Conservation (phyloP, 495 filamentous ascomycete genomes). For the Sabuloglossum arenarium region DNA sequence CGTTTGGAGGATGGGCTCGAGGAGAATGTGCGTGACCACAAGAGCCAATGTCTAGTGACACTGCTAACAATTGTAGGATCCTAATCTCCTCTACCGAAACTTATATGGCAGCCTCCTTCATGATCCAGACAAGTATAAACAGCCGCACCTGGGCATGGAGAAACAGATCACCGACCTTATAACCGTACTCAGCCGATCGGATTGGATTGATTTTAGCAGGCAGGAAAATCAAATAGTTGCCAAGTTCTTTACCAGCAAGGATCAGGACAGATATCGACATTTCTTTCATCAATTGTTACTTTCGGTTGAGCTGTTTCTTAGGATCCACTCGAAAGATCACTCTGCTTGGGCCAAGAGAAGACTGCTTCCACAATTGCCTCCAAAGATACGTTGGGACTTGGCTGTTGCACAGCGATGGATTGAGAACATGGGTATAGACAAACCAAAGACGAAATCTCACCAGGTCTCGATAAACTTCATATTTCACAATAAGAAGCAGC, state of each 20-base stretch:
- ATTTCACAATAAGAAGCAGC: conserved; percentile 37
- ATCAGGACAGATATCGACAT: conserved; percentile 23
- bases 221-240: conserved; percentile 43
- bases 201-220: conserved; percentile 48
- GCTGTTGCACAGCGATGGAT: conserved; percentile 47
- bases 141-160: conserved; percentile 31
- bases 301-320: conserved; percentile 42
- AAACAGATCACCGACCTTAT: conserved; percentile 48
- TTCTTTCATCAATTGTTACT: conserved; percentile 59
- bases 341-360: conserved; percentile 30
- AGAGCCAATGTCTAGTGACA: background rate
- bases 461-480: conserved; percentile 26
- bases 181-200: conserved; percentile 33
- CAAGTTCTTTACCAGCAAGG: conserved; percentile 34
- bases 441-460: conserved; percentile 21
- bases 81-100: conserved; percentile 14
- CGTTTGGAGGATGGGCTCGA: conserved; percentile 34
- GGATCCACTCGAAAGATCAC: conserved; percentile 34
- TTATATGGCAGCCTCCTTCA: conserved; percentile 22
- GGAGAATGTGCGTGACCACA: conserved; percentile 28
- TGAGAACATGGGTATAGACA: conserved; percentile 40
- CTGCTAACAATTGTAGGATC: conserved; percentile 10
- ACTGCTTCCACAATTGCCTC: conserved; percentile 35
- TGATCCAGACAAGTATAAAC: conserved; percentile 20
- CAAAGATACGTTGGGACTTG: conserved; percentile 45